Conservation (phyloP, 768 basidiomycete genomes). For the Serendipita vermifera region DNA sequence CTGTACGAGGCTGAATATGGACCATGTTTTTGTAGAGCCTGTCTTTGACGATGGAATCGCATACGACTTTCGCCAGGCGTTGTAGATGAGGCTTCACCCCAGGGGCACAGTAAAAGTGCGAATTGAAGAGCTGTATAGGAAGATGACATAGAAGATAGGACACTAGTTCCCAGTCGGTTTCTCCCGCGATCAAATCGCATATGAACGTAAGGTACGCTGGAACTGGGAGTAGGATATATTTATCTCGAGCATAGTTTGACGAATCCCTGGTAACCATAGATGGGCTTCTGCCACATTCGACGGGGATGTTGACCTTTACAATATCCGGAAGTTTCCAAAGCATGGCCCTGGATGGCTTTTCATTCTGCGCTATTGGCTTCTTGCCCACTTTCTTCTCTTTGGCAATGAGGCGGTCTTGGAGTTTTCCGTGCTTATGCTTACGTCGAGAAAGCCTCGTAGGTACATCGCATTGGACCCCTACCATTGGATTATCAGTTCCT, state of each 20-base stretch:
- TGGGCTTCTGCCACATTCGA: conserved; percentile 46
- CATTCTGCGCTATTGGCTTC: too few relatives aligned
- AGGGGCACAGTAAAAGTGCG: conserved; percentile 90
- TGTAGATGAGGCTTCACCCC: conserved; percentile 53
- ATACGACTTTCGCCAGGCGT: conserved; percentile 48
- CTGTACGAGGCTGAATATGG: conserved; percentile 46
- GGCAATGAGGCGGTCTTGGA: too few relatives aligned
- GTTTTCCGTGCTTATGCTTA: too few relatives aligned
- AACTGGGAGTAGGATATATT: conserved; percentile 41
- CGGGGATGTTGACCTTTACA: conserved; percentile 48
- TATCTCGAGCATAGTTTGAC: conserved; percentile 14
- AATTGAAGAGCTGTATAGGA: conserved; percentile 83
- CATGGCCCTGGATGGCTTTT: too few relatives aligned
- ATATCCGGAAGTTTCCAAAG: conserved; percentile 62
- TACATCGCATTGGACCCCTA: too few relatives aligned
- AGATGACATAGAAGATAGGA: conserved; percentile 87
- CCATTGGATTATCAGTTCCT: too few relatives aligned
- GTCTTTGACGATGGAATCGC: conserved; percentile 48
- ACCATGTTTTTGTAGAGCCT: conserved; percentile 41
- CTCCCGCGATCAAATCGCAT: conserved; percentile 51
- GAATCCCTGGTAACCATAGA: conserved; percentile 26
- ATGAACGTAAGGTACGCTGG: conserved; percentile 59
- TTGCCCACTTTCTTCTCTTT: too few relatives aligned
- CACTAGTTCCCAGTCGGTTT: conserved; percentile 83
- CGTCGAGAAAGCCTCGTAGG: too few relatives aligned